phyloP scores from a whole-genome alignment of 139 green algal species.

The Chlamydomonas sp. region DNA sequence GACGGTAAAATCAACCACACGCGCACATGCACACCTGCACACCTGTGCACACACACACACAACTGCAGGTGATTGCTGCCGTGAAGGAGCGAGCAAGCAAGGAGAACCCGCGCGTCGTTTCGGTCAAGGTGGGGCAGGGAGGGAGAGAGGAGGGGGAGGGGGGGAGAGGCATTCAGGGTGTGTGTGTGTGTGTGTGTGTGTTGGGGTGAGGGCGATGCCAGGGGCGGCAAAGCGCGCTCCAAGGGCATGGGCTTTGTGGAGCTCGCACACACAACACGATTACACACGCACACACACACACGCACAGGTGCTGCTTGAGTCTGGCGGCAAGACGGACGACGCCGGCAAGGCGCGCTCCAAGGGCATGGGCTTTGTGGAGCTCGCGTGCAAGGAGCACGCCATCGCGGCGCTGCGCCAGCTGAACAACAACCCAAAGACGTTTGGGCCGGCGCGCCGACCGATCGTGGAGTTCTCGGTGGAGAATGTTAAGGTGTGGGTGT shows the following conservation, averaged over 20 bases:
- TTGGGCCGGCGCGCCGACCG: slow-evolving; percentile 44
- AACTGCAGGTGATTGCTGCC: no score
- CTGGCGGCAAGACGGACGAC: no score
- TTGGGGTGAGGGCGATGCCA: no score
- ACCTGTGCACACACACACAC: no score
- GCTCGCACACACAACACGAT: slow-evolving; percentile 76
- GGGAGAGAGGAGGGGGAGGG: neutral
- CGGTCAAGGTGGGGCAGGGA: slow-evolving; percentile 25
- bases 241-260: slow-evolving; percentile 87
- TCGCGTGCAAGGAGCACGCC: slow-evolving; percentile 76
- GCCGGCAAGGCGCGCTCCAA: no score
- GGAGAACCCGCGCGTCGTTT: slow-evolving; percentile 58
- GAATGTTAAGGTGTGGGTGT: slow-evolving; percentile 51
- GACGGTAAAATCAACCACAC: no score
- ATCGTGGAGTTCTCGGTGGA: slow-evolving; percentile 90
- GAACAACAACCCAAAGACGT: slow-evolving; percentile 90
- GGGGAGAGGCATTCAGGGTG: no score
- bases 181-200: no score
- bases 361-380: slow-evolving; percentile 90
- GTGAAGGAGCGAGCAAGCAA: slow-evolving; percentile 72
- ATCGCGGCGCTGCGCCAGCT: slow-evolving; percentile 81
- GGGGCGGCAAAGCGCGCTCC: no score
- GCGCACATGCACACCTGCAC: no score
- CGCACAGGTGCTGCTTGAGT: no score
- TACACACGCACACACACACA: no score